These are phyloP conservation scores for Termitomyces sp. DNA, from an alignment of 768 basidiomycete species.

Conservation along the genomic window DNA sequence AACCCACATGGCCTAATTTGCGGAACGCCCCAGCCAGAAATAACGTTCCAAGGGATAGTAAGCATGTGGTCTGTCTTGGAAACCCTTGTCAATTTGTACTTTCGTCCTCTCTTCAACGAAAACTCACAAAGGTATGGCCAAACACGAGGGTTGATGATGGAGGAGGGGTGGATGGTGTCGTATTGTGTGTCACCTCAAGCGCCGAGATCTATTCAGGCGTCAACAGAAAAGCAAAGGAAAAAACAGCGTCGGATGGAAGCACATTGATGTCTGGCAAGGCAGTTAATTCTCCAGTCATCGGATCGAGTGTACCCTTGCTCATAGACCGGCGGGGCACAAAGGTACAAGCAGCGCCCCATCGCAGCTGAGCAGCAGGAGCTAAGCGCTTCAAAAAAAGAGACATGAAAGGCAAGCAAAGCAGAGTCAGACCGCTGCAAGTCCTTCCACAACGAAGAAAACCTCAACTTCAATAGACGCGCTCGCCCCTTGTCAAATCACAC, in stretches of 20 bases:
- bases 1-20: constrained; percentile 74
- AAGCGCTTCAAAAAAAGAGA: constrained; percentile 11
- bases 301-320: constrained; percentile 10
- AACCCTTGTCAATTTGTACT: constrained; percentile 4
- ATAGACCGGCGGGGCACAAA: constrained; percentile 7
- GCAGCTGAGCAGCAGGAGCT: constrained; percentile 3
- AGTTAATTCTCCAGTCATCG: constrained; percentile 16
- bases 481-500: neutral
- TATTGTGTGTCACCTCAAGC: constrained; percentile 44
- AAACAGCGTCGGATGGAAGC: neutral
- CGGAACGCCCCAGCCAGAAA: constrained; percentile 78
- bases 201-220: constrained; percentile 36
- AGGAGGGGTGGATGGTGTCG: constrained; percentile 57
- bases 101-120: constrained; percentile 1
- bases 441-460: neutral
- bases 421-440: neutral
- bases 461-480: neutral
- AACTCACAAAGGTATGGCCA: constrained; percentile 77
- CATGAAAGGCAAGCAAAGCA: constrained; percentile 4
- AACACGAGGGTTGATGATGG: constrained; percentile 69
- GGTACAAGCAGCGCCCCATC: constrained; percentile 12
- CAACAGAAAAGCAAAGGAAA: neutral
- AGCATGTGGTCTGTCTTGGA: constrained; percentile 84
- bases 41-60: constrained; percentile 65
- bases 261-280: constrained; percentile 33